Base-by-base conservation (phyloP, 768 basidiomycete genomes). In the Russula lepida region DNA sequence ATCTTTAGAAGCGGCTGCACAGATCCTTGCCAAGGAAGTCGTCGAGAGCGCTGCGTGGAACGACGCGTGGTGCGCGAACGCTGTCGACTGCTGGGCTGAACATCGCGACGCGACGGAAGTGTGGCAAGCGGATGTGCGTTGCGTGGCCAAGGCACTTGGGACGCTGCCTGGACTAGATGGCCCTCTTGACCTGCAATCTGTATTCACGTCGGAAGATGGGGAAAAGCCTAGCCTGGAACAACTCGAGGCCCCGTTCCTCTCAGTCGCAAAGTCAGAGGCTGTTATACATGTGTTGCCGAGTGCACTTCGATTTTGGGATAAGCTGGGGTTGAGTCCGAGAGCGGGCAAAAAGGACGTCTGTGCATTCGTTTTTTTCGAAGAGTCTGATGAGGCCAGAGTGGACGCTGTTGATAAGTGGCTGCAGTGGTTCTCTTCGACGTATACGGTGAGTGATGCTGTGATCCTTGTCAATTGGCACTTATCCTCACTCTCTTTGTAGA, bases 271-370 rank as follows among this genome's bases (percentile, higher is more conserved):
- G 68, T 81, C 81, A 2, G 84, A 85, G 39, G 78, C 82, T 4
- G 71, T 90, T 28, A 75, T 93, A n/a, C 83, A 90, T 44, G 71
- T 89, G 19, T 71, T 82, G 15, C 85, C 89, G 2, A 72, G 88
- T 4, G 86, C 89, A 0, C 69, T 93, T 25, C 79, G 85, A 2
- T 93, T 92, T 70, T 93, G 92, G 91, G 86, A 89, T 66, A 93
- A 91, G 70, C 77, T 92, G 13, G 89, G 88, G 0, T 69, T 94
- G 47, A 76, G 78, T 17, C 92, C 92, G 0, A 78, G 80, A 50
- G 79, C 79, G 37, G 92, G 92, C 7, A 75, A 74, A 59, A 92
- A 93, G 72, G 78, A 92, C 65, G 76, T 88, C 4, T 79, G 77
- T 1, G 81, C 81, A 1, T 89, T 84, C 70, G 81, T 85, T 0